Base-by-base conservation (phyloP, 805 yeast genomes). In the Saturnispora silvae region DNA sequence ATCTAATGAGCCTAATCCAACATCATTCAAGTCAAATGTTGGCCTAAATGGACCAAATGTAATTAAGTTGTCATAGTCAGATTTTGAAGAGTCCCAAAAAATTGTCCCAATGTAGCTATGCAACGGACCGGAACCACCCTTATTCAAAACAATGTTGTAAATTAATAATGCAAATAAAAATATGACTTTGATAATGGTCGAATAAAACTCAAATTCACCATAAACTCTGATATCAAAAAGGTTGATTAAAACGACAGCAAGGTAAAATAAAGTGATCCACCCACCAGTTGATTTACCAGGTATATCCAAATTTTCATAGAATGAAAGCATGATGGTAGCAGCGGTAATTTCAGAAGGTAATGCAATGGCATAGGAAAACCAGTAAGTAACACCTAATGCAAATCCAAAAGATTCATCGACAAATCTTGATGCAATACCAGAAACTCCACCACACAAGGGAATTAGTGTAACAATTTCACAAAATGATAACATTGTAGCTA, bases 261-360 rank as follows among this genome's bases (percentile, higher is more conserved):
- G 40, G 27, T 81, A 62, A 41, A 77, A 68, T 13, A 83, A 63
- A 0, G 83, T 57, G 2, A 81, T 68, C 61, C 85, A 83, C 13
- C 80, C 85, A 3, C 85, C 82, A 6, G 73, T 61, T 0, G 75
- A 66, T 9, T 68, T 58, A 1, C 60, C 59, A 0, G 77, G 69
- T 8, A 76, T 61, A n/a, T 70, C 50, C 30, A 81, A 57, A 28
- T 64, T 52, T 1, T 75, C 68, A 51, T 75, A 85, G 50, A 75
- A 84, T 31, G 81, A 70, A 31, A 84, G 58, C 76, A 83, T 71
- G 22, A 84, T 76, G 0, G 84, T 74, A 15, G 83, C 80, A 0
- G 94, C 94, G 10, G 84, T 80, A 3, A 84, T 68, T 50, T 83
- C 94, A 0, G 87, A 74, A 0, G 94, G 86, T 42, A 82, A 60